Evolutionary conservation across 768 basidiomycete genomes (phyloP), one percentile per base, ranked within the genome.

Genomic region (Mycena vulgaris): DNA sequence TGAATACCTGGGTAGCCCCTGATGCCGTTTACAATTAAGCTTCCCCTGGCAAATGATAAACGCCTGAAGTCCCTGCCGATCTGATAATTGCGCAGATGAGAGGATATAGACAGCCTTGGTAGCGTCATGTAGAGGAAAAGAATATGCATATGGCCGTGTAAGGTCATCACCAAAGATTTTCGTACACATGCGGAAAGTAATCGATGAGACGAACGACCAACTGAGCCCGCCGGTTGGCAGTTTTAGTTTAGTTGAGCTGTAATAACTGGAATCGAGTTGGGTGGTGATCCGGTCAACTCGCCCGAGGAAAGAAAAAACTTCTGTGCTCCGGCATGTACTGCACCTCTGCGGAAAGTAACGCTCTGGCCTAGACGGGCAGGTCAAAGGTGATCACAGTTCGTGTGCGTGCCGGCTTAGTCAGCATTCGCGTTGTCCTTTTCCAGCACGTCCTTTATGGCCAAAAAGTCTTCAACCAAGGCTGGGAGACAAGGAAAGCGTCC

Each of bases 201-300:
- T 42, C 47, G 27, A 48, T 42, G 48, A 63, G 35, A 21, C 10
- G 16, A 13, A 8, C 42, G 28, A 51, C 48, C 33, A 69, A 69
- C 62, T 69, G 68, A 69, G 68, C 1, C 48, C 52, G n/a, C n/a
- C n/a, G 51, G n/a, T 61, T 65, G 42, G 28, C 21, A 21, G 27
- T 66, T 37, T 60, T 60, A 30, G 23, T 53, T 40, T 61, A 39
- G 57, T 66, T 66, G 48, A 66, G 57, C 14, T 42, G 51, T 28
- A 60, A 25, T 45, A 60, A 48, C 37, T 33, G n/a, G n/a, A n/a
- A n/a, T n/a, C n/a, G n/a, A n/a, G n/a, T n/a, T n/a, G n/a, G n/a
- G n/a, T n/a, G n/a, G 39, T 59, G 67, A 68, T 68, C 67, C 67
- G 66, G 58, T 49, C 66, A 62, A 16, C 8, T 47, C 53, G 23